Conservation (phyloP, 2,329 filamentous ascomycete species). For the Plectosphaerella sp. region DNA sequence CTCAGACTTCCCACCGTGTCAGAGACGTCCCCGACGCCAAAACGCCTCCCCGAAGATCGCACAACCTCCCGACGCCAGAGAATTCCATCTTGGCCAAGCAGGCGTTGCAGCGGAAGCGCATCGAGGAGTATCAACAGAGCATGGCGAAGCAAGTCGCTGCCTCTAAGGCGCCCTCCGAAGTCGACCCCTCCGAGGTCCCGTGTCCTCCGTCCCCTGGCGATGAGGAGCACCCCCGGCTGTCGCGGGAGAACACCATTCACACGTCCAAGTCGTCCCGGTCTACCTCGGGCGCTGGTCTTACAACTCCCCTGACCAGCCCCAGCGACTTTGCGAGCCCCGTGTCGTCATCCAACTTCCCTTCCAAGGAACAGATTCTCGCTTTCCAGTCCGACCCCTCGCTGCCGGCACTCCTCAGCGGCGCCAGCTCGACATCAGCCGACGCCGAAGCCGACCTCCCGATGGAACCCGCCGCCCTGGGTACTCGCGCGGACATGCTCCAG, state of each 20-base stretch:
- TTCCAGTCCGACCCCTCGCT: slow-evolving; percentile 63
- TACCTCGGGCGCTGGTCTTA: slow-evolving; percentile 42
- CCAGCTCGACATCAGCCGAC: slow-evolving; percentile 61
- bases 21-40: slow-evolving; percentile 25
- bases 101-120: slow-evolving; percentile 22
- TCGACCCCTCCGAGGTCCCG: slow-evolving; percentile 24
- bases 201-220: slow-evolving; percentile 44
- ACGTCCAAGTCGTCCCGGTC: slow-evolving; percentile 49
- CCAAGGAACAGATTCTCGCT: slow-evolving; percentile 41
- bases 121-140: slow-evolving; percentile 27
- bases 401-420: slow-evolving; percentile 58
- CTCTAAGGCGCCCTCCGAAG: slow-evolving; percentile 9
- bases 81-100: slow-evolving; percentile 32
- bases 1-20: slow-evolving; percentile 41
- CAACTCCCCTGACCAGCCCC: slow-evolving; percentile 50
- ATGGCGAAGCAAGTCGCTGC: slow-evolving; percentile 19
- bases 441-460: slow-evolving; percentile 56
- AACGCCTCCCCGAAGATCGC: slow-evolving; percentile 26
- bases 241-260: slow-evolving; percentile 34
- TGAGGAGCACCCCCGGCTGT: slow-evolving; percentile 27
- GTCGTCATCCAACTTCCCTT: slow-evolving; percentile 30
- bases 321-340: slow-evolving; percentile 48
- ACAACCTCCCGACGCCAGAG: slow-evolving; percentile 33
- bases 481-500: slow-evolving; percentile 39
- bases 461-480: slow-evolving; percentile 39